phyloP scores from a whole-genome alignment of 768 basidiomycete species.

The Royoungia palumana region DNA sequence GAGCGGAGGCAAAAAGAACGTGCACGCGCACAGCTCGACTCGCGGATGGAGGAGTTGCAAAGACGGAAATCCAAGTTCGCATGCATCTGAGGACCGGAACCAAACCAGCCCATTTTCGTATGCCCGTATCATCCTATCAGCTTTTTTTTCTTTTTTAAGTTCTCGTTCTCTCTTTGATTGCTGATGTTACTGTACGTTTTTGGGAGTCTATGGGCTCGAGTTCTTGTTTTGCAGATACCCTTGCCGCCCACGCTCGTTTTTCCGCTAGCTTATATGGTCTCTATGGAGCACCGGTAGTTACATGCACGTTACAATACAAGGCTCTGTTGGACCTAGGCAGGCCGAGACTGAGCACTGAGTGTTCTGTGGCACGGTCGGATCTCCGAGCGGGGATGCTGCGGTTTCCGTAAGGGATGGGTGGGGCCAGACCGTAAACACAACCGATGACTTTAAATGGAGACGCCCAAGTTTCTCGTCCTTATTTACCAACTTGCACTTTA shows the following conservation, averaged over 20 bases:
- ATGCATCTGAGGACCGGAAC: conserved; percentile 56
- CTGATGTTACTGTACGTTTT: conserved; percentile 32
- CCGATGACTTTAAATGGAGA: conserved; percentile 19
- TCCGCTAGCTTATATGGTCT: conserved; percentile 33
- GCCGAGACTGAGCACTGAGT: too few relatives aligned
- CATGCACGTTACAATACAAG: conserved; percentile 26
- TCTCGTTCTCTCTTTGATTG: conserved; percentile 16
- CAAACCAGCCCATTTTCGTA: background rate
- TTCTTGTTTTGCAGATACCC: conserved; percentile 32
- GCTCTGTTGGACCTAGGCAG: too few relatives aligned
- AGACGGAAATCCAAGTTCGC: conserved; percentile 91
- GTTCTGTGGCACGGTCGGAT: conserved; percentile 10
- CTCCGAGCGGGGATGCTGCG: conserved; percentile 6
- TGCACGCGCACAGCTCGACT: conserved; percentile 80
- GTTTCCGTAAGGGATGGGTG: conserved; percentile 4
- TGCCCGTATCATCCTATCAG: background rate
- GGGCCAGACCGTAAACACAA: conserved; percentile 6
- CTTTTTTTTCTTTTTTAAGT: conserved; percentile 9
- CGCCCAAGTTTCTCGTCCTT: conserved; percentile 9
- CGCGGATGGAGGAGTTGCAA: conserved; percentile 80
- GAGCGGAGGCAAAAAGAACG: conserved; percentile 89
- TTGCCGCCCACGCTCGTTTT: conserved; percentile 16
- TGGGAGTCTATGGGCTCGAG: conserved; percentile 22
- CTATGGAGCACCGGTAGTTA: conserved; percentile 28
- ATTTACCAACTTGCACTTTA: conserved; percentile 8